Evolutionary conservation across 2,329 filamentous ascomycete species (phyloP).

Genomic region (Capronia coronata): DNA sequence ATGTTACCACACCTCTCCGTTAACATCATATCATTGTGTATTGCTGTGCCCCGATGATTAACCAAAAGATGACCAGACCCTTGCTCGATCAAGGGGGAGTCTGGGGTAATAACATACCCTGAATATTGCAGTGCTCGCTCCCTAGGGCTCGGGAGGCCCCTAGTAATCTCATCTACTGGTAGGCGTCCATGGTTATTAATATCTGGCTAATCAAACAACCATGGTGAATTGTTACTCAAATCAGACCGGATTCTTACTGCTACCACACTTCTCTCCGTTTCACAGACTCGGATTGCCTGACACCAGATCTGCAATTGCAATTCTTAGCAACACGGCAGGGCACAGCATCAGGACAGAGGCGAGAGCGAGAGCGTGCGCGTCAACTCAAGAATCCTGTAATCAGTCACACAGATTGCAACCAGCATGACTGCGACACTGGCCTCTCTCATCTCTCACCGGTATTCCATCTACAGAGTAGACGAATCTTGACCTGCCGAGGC

Average conservation of each 20-base stretch:
- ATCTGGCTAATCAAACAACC: background rate
- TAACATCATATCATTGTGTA: too few relatives aligned
- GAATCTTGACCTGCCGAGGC: slow-evolving; percentile 6
- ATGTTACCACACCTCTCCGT: too few relatives aligned
- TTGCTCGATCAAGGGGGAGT: background rate
- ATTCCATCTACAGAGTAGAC: background rate
- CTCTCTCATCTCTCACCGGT: background rate
- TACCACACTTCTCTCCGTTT: background rate
- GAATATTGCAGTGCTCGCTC: too few relatives aligned
- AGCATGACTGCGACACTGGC: background rate
- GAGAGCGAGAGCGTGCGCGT: too few relatives aligned
- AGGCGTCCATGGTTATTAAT: background rate
- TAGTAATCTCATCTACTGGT: background rate
- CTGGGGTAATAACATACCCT: background rate
- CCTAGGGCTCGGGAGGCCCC: too few relatives aligned
- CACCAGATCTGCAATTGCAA: background rate
- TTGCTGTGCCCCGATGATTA: too few relatives aligned
- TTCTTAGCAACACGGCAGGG: background rate
- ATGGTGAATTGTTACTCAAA: background rate
- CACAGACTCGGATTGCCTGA: background rate
- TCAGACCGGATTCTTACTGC: background rate
- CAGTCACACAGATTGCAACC: background rate
- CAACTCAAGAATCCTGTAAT: too few relatives aligned
- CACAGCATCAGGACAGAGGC: too few relatives aligned
- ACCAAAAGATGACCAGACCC: background rate